phyloP scores from a whole-genome alignment of 2,329 filamentous ascomycete species.

The Arthrobotrys musiformis region DNA sequence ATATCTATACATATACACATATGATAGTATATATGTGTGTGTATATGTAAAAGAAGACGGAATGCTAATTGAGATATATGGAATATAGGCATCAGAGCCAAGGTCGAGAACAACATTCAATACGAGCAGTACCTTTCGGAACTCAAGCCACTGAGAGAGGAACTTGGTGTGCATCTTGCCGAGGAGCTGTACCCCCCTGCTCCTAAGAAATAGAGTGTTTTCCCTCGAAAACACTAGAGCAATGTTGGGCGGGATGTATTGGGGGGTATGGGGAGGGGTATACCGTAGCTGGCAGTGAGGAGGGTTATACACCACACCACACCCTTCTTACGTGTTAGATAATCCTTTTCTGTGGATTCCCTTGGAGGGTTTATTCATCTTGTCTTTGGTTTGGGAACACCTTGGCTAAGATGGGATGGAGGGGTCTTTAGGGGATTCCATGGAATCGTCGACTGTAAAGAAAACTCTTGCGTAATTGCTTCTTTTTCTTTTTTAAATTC shows the following conservation, averaged over 20 bases:
- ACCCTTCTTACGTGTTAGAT: not conserved
- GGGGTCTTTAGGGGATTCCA: not conserved
- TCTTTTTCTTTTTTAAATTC: constrained; percentile 9
- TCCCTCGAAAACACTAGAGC: not conserved
- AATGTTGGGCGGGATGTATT: not conserved
- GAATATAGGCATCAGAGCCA: constrained; percentile 87
- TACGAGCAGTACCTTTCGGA: constrained; percentile 96
- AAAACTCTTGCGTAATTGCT: constrained; percentile 30
- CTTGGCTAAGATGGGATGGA: not conserved
- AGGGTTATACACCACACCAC: not conserved
- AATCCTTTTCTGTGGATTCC: constrained; percentile 12
- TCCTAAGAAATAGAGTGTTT: constrained; percentile 19
- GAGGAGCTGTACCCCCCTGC: constrained; percentile 83
- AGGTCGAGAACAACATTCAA: constrained; percentile 98
- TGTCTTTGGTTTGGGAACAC: not conserved
- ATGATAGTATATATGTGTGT: too few relatives aligned
- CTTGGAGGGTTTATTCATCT: not conserved
- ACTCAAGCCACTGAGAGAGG: constrained; percentile 90
- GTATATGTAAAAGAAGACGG: not conserved
- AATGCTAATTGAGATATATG: not conserved
- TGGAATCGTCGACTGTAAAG: constrained; percentile 43
- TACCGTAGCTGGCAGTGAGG: not conserved
- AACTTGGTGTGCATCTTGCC: constrained; percentile 90
- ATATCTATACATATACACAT: not conserved
- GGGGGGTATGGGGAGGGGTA: not conserved